Evolutionary conservation across 768 basidiomycete genomes (phyloP), one percentile per base, ranked within the genome.

Genomic region (Boletus vermiculosoides): DNA sequence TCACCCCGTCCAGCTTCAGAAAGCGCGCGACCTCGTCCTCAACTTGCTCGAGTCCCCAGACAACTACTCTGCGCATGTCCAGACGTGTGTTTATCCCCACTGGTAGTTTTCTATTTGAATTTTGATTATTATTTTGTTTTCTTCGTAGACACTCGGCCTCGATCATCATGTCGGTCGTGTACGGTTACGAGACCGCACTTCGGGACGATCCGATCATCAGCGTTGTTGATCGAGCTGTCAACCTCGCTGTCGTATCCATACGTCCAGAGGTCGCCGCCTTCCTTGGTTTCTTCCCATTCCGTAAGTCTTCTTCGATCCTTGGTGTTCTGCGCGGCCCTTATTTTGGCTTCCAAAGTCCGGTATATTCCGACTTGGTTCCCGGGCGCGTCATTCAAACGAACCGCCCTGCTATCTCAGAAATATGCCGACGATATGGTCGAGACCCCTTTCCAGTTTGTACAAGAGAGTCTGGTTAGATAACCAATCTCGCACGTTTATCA

Each of bases 281-380:
- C 20, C 71, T 78, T 7, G 77, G 77, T 3, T 70, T 74, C 36
- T 73, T 72, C 42, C 70, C 60, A 41, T 78, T 58, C 68, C 67
- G 76, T 76, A 58, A 50, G 66, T 52, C 58, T 23, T n/a, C n/a
- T 42, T 30, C 23, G 5, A 22, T 40, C 39, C 7, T n/a, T 36
- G 6, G 22, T 34, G 13, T 28, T 37, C 41, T 2, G 5, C 36
- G 46, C 23, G 16, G 2, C 5, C 46, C 23, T 42, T 2, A 55
- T 8, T 31, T 46, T 11, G 5, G 7, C n/a, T 10, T 15, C 28
- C 25, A 20, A 6, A 76, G 74, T 78, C 30, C 66, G 63, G 42
- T 59, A 72, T 34, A 58, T 78, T 16, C 77, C 77, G 5, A 45
- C 69, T 3, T 79, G 77, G 77, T 56, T 76, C 36, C 77, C 78